Base-by-base conservation (phyloP, 2,329 filamentous ascomycete species). In the Plectosphaerella plurivora region DNA sequence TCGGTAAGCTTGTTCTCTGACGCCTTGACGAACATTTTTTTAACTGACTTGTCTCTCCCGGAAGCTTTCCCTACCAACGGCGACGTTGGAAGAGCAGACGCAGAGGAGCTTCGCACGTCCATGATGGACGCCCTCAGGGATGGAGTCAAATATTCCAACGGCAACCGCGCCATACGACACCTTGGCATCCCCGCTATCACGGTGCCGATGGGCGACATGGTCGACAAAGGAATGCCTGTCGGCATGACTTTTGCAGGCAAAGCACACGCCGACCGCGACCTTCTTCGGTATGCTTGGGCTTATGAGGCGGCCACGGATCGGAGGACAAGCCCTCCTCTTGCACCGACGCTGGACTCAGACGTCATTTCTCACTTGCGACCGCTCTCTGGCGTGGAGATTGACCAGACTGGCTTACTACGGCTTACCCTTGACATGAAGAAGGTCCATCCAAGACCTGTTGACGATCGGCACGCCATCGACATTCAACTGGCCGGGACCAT, bases 161-260 rank as follows among this genome's bases (percentile, higher is more conserved):
- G 79, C 1, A 81, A 81, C 49, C 65, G 77, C 2, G 75, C 74
- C 0, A 65, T 83, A 1, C 67, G 78, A 11, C 79, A 83, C 51
- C 65, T 82, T 2, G 79, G 80, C 1, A 70, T 83, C 1, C 80
- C 80, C 0, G 78, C 75, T 0, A 69, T 83, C 2, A 76, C 71
- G 0, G 75, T 81, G 0, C 73, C 77, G 0, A 82, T 82, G 79
- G 79, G 79, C 0, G 52, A 70, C 1, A 70, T 81, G 66, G 59
- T 55, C 1, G 66, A 72, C 9, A 75, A 68, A 46, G 55, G 60
- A 1, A 79, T 83, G 73, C 79, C 79, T 0, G 68, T 81, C 0
- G 77, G 77, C 24, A 56, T 82, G 11, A 81, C 77, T 0, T 80
- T 83, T 59, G 75, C 73, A 0, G 73, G 73, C 0, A 75, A 69